phyloP scores from a whole-genome alignment of 805 yeast genomes.

The Saccharomyces paradoxus region DNA sequence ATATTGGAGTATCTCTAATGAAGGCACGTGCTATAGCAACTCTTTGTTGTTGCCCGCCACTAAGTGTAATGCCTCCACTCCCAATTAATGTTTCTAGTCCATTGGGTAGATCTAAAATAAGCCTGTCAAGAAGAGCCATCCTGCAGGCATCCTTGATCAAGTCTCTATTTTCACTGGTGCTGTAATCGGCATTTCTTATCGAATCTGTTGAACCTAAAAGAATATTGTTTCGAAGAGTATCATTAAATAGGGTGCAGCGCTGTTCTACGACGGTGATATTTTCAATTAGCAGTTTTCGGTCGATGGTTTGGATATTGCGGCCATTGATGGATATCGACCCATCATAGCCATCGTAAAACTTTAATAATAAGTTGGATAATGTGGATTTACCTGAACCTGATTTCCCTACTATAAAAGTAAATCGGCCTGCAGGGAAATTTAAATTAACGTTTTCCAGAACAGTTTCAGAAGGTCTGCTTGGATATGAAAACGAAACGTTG shows the following conservation, averaged over 20 bases:
- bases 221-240: conserved; percentile 56
- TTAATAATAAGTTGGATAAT: conserved; percentile 51
- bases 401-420: conserved; percentile 67
- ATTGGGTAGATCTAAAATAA: conserved; percentile 41
- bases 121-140: conserved; percentile 44
- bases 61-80: conserved; percentile 40
- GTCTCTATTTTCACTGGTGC: conserved; percentile 16
- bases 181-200: conserved; percentile 11
- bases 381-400: conserved; percentile 96
- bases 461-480: conserved; percentile 41
- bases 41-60: conserved; percentile 90
- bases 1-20: conserved; percentile 61
- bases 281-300: conserved; percentile 45
- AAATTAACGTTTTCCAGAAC: conserved; percentile 45
- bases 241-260: conserved; percentile 55
- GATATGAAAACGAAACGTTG: conserved; percentile 57
- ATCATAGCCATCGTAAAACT: conserved; percentile 41
- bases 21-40: conserved; percentile 79
- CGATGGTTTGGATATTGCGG: conserved; percentile 35
- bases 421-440: conserved; percentile 36
- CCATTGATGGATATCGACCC: conserved; percentile 62
- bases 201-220: conserved; percentile 36
- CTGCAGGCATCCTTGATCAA: conserved; percentile 38
- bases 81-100: conserved; percentile 51
- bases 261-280: conserved; percentile 73